Conservation (phyloP, 352 stramenopile genomes). For the Phytophthora melonis region DNA sequence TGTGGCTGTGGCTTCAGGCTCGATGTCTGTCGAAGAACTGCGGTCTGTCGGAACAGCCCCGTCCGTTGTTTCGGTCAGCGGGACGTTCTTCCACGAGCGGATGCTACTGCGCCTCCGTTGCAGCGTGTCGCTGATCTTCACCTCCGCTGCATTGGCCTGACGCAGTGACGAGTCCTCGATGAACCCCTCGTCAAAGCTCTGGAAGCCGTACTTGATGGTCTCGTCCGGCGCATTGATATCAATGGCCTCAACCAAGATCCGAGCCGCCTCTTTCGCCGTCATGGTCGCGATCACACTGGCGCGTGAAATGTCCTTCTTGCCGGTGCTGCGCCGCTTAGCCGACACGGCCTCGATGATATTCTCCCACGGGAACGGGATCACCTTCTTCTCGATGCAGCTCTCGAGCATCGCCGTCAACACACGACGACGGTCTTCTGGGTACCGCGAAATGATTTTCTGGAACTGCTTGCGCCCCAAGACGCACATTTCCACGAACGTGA, state of each 20-base stretch:
- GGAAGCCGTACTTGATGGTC: constrained; percentile 20
- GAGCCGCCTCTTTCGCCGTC: constrained; percentile 1
- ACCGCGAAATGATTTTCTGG: constrained; percentile 7
- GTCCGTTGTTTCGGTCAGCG: background rate
- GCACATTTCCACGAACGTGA: constrained; percentile 30
- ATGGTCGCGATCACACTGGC: background rate
- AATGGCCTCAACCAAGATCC: constrained; percentile 1
- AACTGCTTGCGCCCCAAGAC: constrained; percentile 10
- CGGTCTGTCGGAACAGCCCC: background rate
- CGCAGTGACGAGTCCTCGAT: background rate
- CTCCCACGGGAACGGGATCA: constrained; percentile 12
- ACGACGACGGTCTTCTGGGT: constrained; percentile 4
- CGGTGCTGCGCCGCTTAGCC: background rate
- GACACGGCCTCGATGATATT: constrained; percentile 7
- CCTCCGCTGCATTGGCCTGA: background rate
- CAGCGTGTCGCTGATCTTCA: background rate
- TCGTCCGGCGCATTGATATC: constrained; percentile 1
- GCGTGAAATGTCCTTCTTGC: background rate
- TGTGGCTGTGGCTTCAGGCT: background rate
- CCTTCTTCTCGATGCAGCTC: constrained; percentile 12
- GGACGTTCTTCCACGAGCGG: background rate
- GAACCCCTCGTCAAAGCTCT: background rate
- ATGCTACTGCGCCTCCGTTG: background rate
- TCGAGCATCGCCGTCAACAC: constrained; percentile 12
- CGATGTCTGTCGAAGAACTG: background rate